These are phyloP conservation scores for Discostella stelligeroides DNA, from an alignment of 108 stramenopile genomes.

Conservation along the genomic window DNA sequence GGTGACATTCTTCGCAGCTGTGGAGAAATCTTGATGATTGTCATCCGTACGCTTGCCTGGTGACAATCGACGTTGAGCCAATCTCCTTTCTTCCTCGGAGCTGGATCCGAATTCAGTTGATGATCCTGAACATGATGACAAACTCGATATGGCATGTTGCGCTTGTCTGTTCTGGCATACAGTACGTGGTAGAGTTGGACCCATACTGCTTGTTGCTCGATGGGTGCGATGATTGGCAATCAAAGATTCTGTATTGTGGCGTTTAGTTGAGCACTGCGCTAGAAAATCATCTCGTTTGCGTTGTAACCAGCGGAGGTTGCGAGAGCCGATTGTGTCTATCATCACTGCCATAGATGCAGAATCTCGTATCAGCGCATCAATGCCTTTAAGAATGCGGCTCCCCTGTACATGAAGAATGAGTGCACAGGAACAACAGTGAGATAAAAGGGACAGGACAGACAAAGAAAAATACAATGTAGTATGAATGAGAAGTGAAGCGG, in stretches of 20 bases:
- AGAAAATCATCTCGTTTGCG: slow-evolving; percentile 79
- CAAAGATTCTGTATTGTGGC: not conserved
- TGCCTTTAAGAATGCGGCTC: slow-evolving; percentile 79
- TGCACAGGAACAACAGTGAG: slow-evolving; percentile 32
- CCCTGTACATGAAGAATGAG: slow-evolving; percentile 45
- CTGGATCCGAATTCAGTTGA: slow-evolving; percentile 43
- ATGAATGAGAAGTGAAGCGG: not conserved
- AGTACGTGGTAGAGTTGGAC: slow-evolving; percentile 57
- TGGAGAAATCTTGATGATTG: slow-evolving; percentile 5
- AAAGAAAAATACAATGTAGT: slow-evolving; percentile 15
- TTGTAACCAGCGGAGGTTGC: slow-evolving; percentile 77
- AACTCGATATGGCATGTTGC: slow-evolving; percentile 76
- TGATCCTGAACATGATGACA: slow-evolving; percentile 76
- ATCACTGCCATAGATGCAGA: slow-evolving; percentile 84
- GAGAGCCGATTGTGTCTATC: slow-evolving; percentile 81
- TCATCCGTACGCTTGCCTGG: slow-evolving; percentile 4
- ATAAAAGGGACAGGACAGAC: no score
- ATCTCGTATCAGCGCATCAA: slow-evolving; percentile 81
- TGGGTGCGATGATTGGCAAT: not conserved
- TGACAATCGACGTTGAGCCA: slow-evolving; percentile 20
- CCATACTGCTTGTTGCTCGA: not conserved
- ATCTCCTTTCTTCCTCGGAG: slow-evolving; percentile 13
- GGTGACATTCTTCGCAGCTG: slow-evolving; percentile 63
- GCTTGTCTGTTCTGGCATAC: slow-evolving; percentile 51
- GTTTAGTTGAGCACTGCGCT: slow-evolving; percentile 38